Conservation (phyloP, 345 rosid species). For the Geranium brycei region DNA sequence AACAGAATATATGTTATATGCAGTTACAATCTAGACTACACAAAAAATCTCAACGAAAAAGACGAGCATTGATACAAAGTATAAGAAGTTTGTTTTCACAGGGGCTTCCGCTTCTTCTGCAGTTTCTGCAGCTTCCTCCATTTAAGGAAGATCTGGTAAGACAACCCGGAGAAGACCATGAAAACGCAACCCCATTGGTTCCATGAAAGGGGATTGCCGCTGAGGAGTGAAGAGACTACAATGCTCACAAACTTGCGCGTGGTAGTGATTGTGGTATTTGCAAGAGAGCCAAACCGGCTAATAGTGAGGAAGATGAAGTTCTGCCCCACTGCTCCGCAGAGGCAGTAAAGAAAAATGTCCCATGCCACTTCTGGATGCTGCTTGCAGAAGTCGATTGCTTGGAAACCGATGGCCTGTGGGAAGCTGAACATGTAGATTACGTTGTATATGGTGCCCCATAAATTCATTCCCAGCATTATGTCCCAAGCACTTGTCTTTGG, state of each 20-base stretch:
- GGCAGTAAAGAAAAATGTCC: slow-evolving; percentile 76
- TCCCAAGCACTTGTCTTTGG: slow-evolving; percentile 88
- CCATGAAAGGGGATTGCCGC: slow-evolving; percentile 74
- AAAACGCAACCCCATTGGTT: slow-evolving; percentile 87
- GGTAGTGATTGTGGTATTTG: slow-evolving; percentile 89
- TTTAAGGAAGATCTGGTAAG: slow-evolving; percentile 84
- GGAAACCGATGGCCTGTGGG: slow-evolving; percentile 60
- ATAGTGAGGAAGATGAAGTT: slow-evolving; percentile 92
- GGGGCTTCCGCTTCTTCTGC: slow-evolving; percentile 65
- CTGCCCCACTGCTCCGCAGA: slow-evolving; percentile 91
- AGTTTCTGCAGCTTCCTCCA: slow-evolving; percentile 67
- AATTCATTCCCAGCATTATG: slow-evolving; percentile 91
- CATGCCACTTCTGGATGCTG: slow-evolving; percentile 82
- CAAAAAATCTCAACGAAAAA: too few species aligned
- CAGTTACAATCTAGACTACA: neutral
- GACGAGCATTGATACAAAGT: too few species aligned
- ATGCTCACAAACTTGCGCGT: slow-evolving; percentile 90
- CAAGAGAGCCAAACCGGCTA: slow-evolving; percentile 79
- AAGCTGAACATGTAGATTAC: slow-evolving; percentile 80
- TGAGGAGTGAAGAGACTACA: slow-evolving; percentile 69
- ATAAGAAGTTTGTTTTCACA: slow-evolving; percentile 14
- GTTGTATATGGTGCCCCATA: slow-evolving; percentile 92
- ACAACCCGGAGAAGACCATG: slow-evolving; percentile 90
- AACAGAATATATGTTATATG: neutral
- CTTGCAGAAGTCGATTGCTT: slow-evolving; percentile 65